phyloP scores from a whole-genome alignment of 2,329 filamentous ascomycete genomes.

The Fusarium bactridioides region DNA sequence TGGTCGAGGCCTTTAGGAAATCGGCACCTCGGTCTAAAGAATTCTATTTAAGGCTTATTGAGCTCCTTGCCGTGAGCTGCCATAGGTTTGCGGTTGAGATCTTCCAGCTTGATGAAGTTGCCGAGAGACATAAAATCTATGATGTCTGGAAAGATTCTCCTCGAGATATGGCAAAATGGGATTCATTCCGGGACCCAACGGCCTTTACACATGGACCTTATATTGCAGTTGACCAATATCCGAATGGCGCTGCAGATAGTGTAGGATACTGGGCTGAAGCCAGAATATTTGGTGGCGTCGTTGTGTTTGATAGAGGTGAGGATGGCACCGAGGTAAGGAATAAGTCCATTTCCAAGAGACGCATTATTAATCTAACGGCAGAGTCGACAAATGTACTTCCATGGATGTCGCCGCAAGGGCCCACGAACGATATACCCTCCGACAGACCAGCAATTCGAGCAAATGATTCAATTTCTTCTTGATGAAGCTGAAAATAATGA shows the following conservation, averaged over 20 bases:
- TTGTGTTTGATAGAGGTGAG: slow-evolving; percentile 12
- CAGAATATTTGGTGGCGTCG: slow-evolving; percentile 6
- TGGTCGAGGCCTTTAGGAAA: neutral
- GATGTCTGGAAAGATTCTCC: neutral
- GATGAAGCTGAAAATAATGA: neutral
- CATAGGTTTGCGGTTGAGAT: neutral
- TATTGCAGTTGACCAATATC: neutral
- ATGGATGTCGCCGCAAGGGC: neutral
- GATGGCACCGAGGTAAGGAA: neutral
- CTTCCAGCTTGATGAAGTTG: neutral
- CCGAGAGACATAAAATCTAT: neutral
- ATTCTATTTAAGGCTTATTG: neutral
- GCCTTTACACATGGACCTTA: slow-evolving; percentile 1
- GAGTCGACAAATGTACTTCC: neutral
- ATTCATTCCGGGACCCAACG: neutral
- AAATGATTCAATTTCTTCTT: neutral
- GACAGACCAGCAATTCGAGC: neutral
- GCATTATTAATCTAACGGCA: fast-evolving
- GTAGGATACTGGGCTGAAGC: slow-evolving; percentile 22
- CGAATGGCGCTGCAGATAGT: neutral
- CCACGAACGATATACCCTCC: slow-evolving; percentile 4
- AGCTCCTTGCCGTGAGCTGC: neutral
- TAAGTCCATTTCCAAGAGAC: fast-evolving
- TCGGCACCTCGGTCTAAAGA: fast-evolving
- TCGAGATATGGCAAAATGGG: neutral